phyloP scores from a whole-genome alignment of 305 asterid genomes.

The Stenogyne calaminthoides region DNA sequence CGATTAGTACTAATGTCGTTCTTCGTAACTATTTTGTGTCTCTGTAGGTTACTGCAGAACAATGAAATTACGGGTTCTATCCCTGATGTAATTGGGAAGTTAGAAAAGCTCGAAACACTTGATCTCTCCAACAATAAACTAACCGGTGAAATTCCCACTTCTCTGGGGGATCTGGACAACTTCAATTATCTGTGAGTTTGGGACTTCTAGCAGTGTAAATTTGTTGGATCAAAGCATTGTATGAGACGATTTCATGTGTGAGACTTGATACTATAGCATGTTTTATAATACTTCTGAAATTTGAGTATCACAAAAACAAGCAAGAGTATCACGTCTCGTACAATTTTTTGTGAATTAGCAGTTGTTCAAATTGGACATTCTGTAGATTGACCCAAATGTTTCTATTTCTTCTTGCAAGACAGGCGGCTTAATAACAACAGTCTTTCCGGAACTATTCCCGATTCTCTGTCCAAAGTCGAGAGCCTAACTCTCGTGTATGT shows the following conservation, averaged over 20 bases:
- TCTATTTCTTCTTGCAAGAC: constrained; percentile 48
- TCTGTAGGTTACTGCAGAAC: constrained; percentile 85
- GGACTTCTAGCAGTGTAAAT: constrained; percentile 4
- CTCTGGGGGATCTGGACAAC: constrained; percentile 64
- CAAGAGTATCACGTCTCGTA: no score
- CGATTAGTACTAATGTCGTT: not conserved
- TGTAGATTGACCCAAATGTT: constrained; percentile 31
- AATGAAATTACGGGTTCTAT: constrained; percentile 82
- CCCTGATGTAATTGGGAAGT: constrained; percentile 69
- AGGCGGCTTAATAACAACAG: constrained; percentile 94
- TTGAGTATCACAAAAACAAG: no score
- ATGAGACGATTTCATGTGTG: no score
- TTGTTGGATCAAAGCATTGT: not conserved
- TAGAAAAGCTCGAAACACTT: constrained; percentile 78
- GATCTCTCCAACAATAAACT: constrained; percentile 87
- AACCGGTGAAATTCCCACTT: constrained; percentile 65
- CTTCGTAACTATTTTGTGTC: constrained; percentile 14
- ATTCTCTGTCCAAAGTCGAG: constrained; percentile 55
- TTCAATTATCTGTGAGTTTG: constrained; percentile 87
- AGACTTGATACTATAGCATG: no score
- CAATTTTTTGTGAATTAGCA: not conserved
- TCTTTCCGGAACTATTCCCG: constrained; percentile 71
- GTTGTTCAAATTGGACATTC: constrained; percentile 3
- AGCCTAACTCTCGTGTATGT: constrained; percentile 86
- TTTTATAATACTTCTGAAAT: no score